Base-by-base conservation (phyloP, 148 eudicot genomes). In the Suaeda aralocaspica region DNA sequence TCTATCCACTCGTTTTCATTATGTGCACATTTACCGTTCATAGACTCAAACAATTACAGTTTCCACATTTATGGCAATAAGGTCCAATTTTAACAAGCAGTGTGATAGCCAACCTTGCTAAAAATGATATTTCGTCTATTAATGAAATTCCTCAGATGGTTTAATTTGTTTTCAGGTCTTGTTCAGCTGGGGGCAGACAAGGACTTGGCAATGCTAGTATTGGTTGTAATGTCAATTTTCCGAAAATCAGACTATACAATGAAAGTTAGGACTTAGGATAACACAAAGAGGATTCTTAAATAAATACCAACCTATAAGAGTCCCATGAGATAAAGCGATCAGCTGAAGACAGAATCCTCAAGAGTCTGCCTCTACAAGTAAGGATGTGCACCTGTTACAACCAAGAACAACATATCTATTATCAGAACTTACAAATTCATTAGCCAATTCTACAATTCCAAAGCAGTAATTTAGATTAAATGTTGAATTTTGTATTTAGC, bases 221-320 rank as follows among this genome's bases (percentile, higher is more conserved):
- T 66, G 39, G 34, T 66, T 31, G 49, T 24, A 13, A 29, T 11
- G 26, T 66, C 41, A 48, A 66, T 28, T 48, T 7, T 29, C 12
- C 1, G 15, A 49, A 19, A 66, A 28, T 21, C 7, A 30, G 10
- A n/a, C 26, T 29, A 44, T 28, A 66, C 5, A 48, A 65, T 26
- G 33, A 1, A 44, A 9, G 22, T 24, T 11, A 16, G 15, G 24
- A 50, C n/a, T n/a, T n/a, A n/a, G n/a, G n/a, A n/a, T n/a, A n/a
- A n/a, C n/a, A n/a, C n/a, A n/a, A n/a, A n/a, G n/a, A n/a, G n/a
- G n/a, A n/a, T n/a, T n/a, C n/a, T n/a, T n/a, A n/a, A n/a, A n/a
- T n/a, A 19, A n/a, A 50, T 16, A 67, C 70, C 44, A 66, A 66
- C 70, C 44, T 55, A 44, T n/a, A 21, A 44, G 29, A 21, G 33